These are phyloP conservation scores for Puccinia hordei DNA, from an alignment of 1,284 basidiomycete genomes.

Conservation along the genomic window DNA sequence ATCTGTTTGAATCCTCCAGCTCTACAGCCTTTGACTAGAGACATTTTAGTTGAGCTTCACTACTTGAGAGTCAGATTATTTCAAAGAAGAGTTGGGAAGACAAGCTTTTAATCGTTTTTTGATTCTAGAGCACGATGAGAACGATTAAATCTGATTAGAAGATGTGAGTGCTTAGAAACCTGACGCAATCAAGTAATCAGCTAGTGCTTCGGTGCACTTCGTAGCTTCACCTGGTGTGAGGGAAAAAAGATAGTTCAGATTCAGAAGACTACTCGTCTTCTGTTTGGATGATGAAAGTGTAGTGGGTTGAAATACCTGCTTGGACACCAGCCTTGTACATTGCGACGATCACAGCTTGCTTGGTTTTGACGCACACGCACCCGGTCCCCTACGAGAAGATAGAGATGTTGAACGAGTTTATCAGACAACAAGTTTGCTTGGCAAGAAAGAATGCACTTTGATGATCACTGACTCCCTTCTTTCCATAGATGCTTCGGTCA, in stretches of 20 bases:
- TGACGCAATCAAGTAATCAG: conserved; percentile 75
- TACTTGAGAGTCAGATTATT: neutral
- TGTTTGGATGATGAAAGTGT: neutral
- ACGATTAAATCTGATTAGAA: neutral
- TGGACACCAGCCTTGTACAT: conserved; percentile 71
- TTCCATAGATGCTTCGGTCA: conserved; percentile 72
- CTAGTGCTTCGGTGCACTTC: conserved; percentile 62
- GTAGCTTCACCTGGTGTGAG: neutral
- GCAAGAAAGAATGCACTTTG: too few species aligned
- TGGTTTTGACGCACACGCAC: conserved; percentile 79
- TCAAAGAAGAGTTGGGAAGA: neutral
- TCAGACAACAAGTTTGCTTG: too few species aligned
- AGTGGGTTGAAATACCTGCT: neutral
- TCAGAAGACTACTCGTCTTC: neutral
- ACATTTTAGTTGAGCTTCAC: neutral
- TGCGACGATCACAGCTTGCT: conserved; percentile 79
- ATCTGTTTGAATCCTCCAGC: too few species aligned
- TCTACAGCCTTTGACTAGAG: too few species aligned
- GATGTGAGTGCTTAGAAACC: conserved; percentile 58
- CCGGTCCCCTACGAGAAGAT: conserved; percentile 70
- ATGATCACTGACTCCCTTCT: conserved; percentile 70
- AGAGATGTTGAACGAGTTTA: conserved; percentile 52
- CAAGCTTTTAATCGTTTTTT: neutral
- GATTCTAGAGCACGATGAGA: neutral
- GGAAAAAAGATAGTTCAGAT: neutral